Base-by-base conservation (phyloP, 192 early-diverging fungal genomes). In the Coemansia sp. region DNA sequence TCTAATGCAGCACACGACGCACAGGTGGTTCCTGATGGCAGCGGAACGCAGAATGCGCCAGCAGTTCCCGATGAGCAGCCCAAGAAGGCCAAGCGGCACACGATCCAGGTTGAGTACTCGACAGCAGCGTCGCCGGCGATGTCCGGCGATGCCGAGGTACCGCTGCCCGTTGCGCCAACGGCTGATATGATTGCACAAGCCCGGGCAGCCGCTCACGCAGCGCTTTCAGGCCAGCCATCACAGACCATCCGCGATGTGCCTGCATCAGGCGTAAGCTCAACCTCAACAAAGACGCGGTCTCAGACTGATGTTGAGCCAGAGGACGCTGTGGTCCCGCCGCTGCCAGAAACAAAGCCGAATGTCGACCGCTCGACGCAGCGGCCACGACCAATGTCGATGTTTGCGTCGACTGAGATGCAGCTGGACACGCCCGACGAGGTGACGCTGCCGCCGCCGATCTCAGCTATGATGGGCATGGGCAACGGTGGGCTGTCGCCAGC, bases 41-140 rank as follows among this genome's bases (percentile, higher is more conserved):
- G 61, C 6, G 31, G 52, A 4, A 25, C 47, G 25, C 65, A 67
- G 54, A 72, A 73, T 67, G 64, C 69, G 43, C 79, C 79, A 7
- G 74, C 79, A 0, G 74, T 71, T 38, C 73, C 74, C 16, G 71
- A 77, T 14, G 62, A 54, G 17, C 58, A 73, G 57, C 67, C 67
- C 9, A 82, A 73, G 21, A 71, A 82, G 43, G 61, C 80, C 14
- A 86, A 86, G 71, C 77, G 85, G 8, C 85, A 86, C 52, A 86
- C 85, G 0, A 86, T 86, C 53, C 85, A 86, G 57, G 79, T 86
- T 19, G 85, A 86, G 57, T 84, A 82, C 62, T 65, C 23, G 51
- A 16, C 7, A 29, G 11, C 25, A 19, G 17, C 12, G 16, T 53
- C 59, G 12, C 41, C 63, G 1, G 21, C 68, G 9, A 58, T 57